These are phyloP conservation scores for Lactuca saligna DNA, from an alignment of 129 eudicot species.

Conservation along the genomic window DNA sequence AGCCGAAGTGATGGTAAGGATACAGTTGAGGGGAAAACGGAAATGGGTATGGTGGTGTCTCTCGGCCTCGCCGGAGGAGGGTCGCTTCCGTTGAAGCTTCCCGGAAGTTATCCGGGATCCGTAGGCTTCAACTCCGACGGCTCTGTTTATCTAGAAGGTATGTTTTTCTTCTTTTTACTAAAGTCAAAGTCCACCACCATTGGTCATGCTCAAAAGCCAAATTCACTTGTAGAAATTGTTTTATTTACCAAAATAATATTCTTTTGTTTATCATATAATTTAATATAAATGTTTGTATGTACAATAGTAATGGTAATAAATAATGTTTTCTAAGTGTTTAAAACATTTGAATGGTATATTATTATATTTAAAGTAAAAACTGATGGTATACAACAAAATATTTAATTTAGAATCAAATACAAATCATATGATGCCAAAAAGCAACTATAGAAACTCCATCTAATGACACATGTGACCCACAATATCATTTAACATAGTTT, in stretches of 20 bases:
- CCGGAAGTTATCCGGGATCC: slow-evolving; percentile 81
- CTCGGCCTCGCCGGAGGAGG: slow-evolving; percentile 73
- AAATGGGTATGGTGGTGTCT: slow-evolving; percentile 34
- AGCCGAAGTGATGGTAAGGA: slow-evolving; percentile 35
- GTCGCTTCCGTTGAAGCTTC: slow-evolving; percentile 46
- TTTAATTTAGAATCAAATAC: slow-evolving; percentile 17
- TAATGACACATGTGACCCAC: slow-evolving; percentile 34
- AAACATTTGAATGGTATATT: neutral
- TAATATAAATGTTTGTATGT: too few species aligned
- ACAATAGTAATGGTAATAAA: neutral
- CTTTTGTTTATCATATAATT: neutral
- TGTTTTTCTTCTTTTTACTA: slow-evolving; percentile 17
- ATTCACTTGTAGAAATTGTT: slow-evolving; percentile 21
- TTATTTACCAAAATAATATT: slow-evolving; percentile 9
- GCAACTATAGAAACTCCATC: slow-evolving; percentile 30
- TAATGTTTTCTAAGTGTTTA: neutral
- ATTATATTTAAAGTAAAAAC: neutral
- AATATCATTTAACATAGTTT: neutral
- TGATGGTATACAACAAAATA: slow-evolving; percentile 11
- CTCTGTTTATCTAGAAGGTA: slow-evolving; percentile 83
- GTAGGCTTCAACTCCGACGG: slow-evolving; percentile 86
- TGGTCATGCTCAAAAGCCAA: slow-evolving; percentile 10
- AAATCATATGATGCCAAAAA: slow-evolving; percentile 27
- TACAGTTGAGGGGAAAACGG: slow-evolving; percentile 35
- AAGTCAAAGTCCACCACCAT: slow-evolving; percentile 27